Evolutionary conservation across 1,284 basidiomycete species (phyloP), one percentile per base, ranked within the genome.

Genomic region (Papiliotrema laurentii): DNA sequence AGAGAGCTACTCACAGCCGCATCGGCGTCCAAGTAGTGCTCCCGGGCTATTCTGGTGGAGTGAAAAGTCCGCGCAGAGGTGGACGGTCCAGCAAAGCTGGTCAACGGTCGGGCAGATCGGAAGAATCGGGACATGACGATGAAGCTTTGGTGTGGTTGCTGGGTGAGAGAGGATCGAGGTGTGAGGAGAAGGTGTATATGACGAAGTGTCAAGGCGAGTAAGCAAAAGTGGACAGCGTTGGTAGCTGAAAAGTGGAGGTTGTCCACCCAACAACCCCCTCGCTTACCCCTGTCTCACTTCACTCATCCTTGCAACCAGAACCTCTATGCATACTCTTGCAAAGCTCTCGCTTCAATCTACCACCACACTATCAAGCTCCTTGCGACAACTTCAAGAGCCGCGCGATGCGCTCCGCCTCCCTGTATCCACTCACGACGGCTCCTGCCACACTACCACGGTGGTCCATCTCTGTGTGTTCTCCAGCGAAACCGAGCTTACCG

Each of bases 381-480:
- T 39, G 47, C 16, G 22, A 27, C 24, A 54, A 36, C 18, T 49
- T 44, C 50, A 70, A 54, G 5, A 66, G 47, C 38, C 66, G 63
- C n/a, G 51, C 58, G 1, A 75, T 58, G 18, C 75, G 58, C 43
- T 60, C 67, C 0, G 69, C 77, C 54, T 77, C 77, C 33, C 76
- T 60, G 46, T 64, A 53, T 1, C 76, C 76, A 50, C 69, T 73
- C n/a, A 75, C 58, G 4, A 74, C 71, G 4, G 76, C 77, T 5
- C 76, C 76, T 0, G 71, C 73, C 1, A 78, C 76, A 25, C 68
- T 72, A 1, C 77, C 77, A 21, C 77, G 52, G 49, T 75, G 72
- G 39, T 79, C 73, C 53, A 77, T 61, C 49, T 77, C 76, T 3
- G 77, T 79, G 48, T 78, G 77, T 62, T 80, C 79, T 11, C 79